Base-by-base conservation (phyloP, 768 basidiomycete genomes). In the Rhizopogon salebrosus region DNA sequence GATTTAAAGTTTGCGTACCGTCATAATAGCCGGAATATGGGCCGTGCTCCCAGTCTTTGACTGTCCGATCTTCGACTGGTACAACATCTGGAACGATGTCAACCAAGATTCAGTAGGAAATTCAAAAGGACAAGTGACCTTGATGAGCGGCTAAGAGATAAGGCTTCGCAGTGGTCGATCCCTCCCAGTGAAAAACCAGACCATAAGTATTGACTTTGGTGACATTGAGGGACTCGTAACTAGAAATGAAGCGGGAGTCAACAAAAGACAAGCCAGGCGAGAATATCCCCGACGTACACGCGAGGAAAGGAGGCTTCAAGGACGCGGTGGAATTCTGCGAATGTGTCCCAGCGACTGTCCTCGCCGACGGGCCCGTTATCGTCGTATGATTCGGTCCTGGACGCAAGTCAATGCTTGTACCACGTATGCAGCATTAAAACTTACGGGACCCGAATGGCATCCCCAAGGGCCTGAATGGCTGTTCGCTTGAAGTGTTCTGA, bases 11-110 rank as follows among this genome's bases (percentile, higher is more conserved):
- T 24, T 23, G 24, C 48, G 11, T 41, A 75, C 80, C 80, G 54
- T 83, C 80, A 58, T 72, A 81, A 52, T 72, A 62, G 0, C 84
- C 84, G 31, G 80, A 82, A 61, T 79, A 87, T 0, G 84, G 80
- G 3, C 79, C 80, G 52, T 81, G 64, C 1, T 62, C 72, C 84
- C 84, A 87, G 54, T 80, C 66, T 46, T 74, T 70, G 11, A 77
- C 62, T 0, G 83, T 82, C 4, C 67, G 68, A 3, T 74, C 73
- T 20, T 80, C 72, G 11, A 85, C 83, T 9, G 83, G 84, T 6
- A 87, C 84, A 10, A 84, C 83, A 60, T 87, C 84, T 82, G 46
- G 6, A 38, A n/a, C 2, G 14, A 20, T 5, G 20, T 18, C 45
- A 29, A 49, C n/a, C 31, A 16, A n/a, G 7, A 37, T 49, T 42